These are phyloP conservation scores for Babesia bigemina DNA, from an alignment of 169 alveolate species.

Conservation along the genomic window DNA sequence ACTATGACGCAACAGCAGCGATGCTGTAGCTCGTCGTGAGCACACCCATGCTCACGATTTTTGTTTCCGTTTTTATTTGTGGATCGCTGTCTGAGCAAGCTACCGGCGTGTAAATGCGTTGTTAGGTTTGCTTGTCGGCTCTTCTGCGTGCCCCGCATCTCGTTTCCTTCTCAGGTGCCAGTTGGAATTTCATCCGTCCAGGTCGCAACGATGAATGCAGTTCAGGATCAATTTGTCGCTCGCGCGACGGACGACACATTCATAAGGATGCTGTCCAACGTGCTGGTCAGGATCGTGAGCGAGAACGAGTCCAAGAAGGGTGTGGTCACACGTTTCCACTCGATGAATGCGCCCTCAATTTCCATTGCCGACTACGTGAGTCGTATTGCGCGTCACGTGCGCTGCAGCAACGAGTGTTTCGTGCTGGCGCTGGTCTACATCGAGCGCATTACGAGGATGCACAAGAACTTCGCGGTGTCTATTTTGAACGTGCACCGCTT, in stretches of 20 bases:
- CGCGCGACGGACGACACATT: slow-evolving; percentile 73
- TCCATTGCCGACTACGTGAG: slow-evolving; percentile 81
- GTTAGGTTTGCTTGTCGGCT: neutral
- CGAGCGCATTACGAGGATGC: slow-evolving; percentile 77
- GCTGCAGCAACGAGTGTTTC: slow-evolving; percentile 87
- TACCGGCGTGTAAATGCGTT: neutral
- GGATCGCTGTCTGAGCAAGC: neutral
- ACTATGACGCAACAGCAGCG: slow-evolving; percentile 2
- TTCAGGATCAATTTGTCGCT: slow-evolving; percentile 37
- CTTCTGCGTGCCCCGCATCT: neutral
- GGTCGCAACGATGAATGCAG: slow-evolving; percentile 13
- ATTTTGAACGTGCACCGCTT: slow-evolving; percentile 86
- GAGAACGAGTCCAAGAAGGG: slow-evolving; percentile 63
- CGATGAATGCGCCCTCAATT: slow-evolving; percentile 85
- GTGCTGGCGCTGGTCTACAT: slow-evolving; percentile 83
- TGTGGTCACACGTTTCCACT: slow-evolving; percentile 83
- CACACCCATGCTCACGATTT: neutral
- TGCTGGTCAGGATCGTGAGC: slow-evolving; percentile 67
- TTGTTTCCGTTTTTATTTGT: neutral
- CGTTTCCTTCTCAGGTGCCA: neutral
- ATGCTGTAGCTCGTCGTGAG: neutral
- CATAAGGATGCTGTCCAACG: slow-evolving; percentile 60
- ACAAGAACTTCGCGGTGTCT: slow-evolving; percentile 76
- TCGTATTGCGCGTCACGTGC: slow-evolving; percentile 85
- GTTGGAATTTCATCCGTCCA: neutral